Evolutionary conservation across 2,329 filamentous ascomycete species (phyloP), one percentile per base, ranked within the genome.

Genomic region (Colletotrichum brevisporum): DNA sequence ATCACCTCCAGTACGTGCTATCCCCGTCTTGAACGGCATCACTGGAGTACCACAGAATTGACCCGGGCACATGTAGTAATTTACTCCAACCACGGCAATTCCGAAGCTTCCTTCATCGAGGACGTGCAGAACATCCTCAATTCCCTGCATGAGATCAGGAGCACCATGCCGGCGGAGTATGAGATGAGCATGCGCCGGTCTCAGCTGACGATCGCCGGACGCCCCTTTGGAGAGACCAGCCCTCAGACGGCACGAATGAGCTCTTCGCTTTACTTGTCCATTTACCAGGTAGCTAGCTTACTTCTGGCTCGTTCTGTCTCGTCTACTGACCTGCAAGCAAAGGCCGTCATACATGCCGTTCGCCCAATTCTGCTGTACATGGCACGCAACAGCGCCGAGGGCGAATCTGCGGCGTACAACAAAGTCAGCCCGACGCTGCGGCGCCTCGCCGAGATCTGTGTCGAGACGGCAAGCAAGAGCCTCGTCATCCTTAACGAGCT

Each of bases 381-480:
- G 67, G 67, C 67, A 6, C 63, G 63, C 1, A 58, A 57, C 31
- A 70, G 57, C 10, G 52, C 57, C 0, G 53, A 57, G 36, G 50
- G 13, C 2, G 21, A 24, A 3, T 24, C 21, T 24, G 21, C 21
- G 21, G 24, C 61, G 6, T 26, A 18, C 2, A 67, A 26, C 47
- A 48, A 53, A 2, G 56, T 67, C 16, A 67, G 63, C 10, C 63
- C 67, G 5, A 47, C 63, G 15, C 13, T 70, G 5, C 39, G 56
- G 9, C 63, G 63, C 0, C 63, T 70, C 0, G 63, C 57, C 3
- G 67, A 70, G 13, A 67, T 67, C 6, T 70, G 67, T 27, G 58
- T 70, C 6, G 67, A 70, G 36, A 52, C 67, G 5, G 67, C 67
- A 1, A 67, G 63, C 8, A 67, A 67, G 43, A 70, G 53, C 13